Percentiles rank a stretch among this genome's conserved stretches.
phyloP scores from a whole-genome alignment of 306 rosid species.

The Canavalia ensiformis region DNA sequence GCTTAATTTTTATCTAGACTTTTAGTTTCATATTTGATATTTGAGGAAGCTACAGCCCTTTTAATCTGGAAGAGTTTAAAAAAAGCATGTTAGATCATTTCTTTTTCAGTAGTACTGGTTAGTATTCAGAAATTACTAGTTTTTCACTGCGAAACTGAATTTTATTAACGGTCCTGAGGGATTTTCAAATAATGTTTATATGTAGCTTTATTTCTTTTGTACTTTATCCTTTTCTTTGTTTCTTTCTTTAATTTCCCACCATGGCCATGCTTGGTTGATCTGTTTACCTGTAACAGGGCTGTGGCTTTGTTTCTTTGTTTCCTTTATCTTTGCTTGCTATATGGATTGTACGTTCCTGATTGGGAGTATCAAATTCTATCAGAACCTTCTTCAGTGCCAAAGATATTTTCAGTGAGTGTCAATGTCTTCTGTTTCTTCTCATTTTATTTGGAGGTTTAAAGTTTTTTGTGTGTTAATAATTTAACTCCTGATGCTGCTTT shows the following conservation, averaged over 20 bases:
- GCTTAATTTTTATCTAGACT: slow-evolving; percentile 37
- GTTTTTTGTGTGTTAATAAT: background rate
- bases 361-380: slow-evolving; percentile 83
- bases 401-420: slow-evolving; percentile 74
- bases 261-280: background rate
- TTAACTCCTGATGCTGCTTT: slow-evolving; percentile 14
- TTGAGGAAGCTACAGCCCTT: slow-evolving; percentile 1
- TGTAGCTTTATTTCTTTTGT: too few relatives aligned
- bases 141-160: background rate
- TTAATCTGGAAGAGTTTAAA: background rate
- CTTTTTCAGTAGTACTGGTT: too few relatives aligned
- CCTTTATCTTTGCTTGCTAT: slow-evolving; percentile 66
- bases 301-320: slow-evolving; percentile 65
- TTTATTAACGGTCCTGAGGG: background rate
- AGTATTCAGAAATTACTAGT: background rate
- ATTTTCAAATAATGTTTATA: too few relatives aligned
- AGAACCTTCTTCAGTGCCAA: slow-evolving; percentile 56
- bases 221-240: too few relatives aligned
- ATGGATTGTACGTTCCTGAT: slow-evolving; percentile 86
- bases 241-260: background rate
- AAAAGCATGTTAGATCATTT: too few relatives aligned
- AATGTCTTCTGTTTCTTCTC: slow-evolving; percentile 2
- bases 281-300: slow-evolving; percentile 57
- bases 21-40: slow-evolving; percentile 14
- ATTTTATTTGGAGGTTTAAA: background rate